phyloP scores from a whole-genome alignment of 2,329 filamentous ascomycete species.

The Ampelomyces quisqualis region DNA sequence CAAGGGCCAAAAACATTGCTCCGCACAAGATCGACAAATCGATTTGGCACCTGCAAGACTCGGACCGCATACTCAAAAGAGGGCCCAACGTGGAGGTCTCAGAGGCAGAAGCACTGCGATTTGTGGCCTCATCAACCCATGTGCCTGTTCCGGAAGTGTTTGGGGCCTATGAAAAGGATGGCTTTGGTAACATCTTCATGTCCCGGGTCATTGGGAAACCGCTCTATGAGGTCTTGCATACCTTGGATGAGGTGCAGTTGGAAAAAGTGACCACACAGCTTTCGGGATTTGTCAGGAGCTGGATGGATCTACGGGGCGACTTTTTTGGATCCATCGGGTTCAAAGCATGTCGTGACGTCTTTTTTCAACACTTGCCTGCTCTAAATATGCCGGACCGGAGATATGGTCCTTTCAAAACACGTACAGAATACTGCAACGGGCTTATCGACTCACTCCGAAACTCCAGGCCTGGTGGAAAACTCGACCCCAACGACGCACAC shows the following conservation, averaged over 20 bases:
- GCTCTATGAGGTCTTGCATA: conserved; percentile 8
- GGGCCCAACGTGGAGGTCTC: conserved; percentile 9
- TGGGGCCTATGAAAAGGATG: conserved; percentile 15
- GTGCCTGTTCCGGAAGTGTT: conserved; percentile 19
- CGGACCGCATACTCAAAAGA: conserved; percentile 13
- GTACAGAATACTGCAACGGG: conserved; percentile 14
- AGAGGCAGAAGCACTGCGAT: conserved; percentile 17
- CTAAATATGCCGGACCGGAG: conserved; percentile 2
- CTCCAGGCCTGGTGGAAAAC: conserved; percentile 11
- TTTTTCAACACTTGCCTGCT: conserved; percentile 13
- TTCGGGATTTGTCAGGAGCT: conserved; percentile 8
- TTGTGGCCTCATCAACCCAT: conserved; percentile 12
- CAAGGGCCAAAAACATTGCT: conserved; percentile 10
- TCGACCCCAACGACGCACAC: conserved; percentile 5
- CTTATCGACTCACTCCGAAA: conserved; percentile 14
- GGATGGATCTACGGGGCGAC: conserved; percentile 6
- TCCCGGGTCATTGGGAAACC: conserved; percentile 10
- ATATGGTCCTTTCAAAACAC: conserved; percentile 14
- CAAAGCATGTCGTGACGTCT: conserved; percentile 13
- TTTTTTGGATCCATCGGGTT: conserved; percentile 16
- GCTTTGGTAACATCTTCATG: conserved; percentile 17
- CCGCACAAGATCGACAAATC: conserved; percentile 9
- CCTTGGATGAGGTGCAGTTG: conserved; percentile 7
- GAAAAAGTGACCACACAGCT: conserved; percentile 10
- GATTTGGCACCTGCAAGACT: conserved; percentile 13